Percentiles rank a stretch among this genome's conserved stretches.
Evolutionary conservation across 805 yeast species (phyloP).

Genomic region (Candida koratica): DNA sequence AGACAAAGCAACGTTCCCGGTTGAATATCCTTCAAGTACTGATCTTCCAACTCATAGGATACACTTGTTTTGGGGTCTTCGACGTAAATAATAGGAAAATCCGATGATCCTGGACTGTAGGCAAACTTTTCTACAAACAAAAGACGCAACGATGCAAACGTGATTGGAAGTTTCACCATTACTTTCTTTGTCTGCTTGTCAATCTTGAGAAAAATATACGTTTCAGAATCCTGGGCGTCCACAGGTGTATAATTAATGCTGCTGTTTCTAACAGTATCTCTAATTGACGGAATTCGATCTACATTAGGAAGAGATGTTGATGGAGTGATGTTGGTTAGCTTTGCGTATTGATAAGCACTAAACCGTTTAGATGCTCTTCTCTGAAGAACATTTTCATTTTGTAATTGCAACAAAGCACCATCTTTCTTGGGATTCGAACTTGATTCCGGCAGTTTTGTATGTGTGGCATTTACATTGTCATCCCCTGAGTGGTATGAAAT

Average conservation of each 20-base stretch:
- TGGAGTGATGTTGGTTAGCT: constrained; percentile 45
- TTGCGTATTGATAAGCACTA: constrained; percentile 89
- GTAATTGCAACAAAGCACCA: constrained; percentile 14
- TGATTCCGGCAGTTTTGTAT: too few species aligned
- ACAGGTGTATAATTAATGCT: constrained; percentile 4
- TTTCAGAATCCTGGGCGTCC: background rate
- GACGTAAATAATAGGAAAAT: constrained; percentile 76
- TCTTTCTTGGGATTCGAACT: constrained; percentile 1
- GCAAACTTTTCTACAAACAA: constrained; percentile 85
- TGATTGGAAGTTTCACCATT: constrained; percentile 39
- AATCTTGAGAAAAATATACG: constrained; percentile 41
- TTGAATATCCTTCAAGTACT: constrained; percentile 44
- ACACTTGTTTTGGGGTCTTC: constrained; percentile 57
- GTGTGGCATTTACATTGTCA: too few species aligned
- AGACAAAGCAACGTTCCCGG: constrained; percentile 51
- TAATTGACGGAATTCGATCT: constrained; percentile 8
- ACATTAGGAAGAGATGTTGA: constrained; percentile 13
- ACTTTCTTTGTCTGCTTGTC: constrained; percentile 56
- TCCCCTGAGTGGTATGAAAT: too few species aligned
- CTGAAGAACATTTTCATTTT: constrained; percentile 42
- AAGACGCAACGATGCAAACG: constrained; percentile 55
- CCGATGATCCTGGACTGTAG: constrained; percentile 65
- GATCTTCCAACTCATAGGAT: constrained; percentile 78
- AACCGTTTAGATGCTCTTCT: constrained; percentile 91
- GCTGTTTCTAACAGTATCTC: constrained; percentile 7